Conservation (phyloP, 768 basidiomycete genomes). For the Porphyrellus cyaneotinctus region DNA sequence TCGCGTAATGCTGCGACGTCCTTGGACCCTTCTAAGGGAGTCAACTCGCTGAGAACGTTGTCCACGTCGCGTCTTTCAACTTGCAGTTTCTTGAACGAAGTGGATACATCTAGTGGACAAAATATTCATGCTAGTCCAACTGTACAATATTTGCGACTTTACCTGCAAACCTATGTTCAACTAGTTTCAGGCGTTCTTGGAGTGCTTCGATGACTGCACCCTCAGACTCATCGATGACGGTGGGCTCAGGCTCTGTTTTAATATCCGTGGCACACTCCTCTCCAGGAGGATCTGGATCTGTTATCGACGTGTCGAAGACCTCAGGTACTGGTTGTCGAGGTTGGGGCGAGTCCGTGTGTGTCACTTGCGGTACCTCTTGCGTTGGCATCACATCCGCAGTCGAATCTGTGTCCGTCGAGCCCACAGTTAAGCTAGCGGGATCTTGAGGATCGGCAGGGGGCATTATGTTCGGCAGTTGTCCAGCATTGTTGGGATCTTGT, state of each 20-base stretch:
- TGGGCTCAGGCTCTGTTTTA: not conserved
- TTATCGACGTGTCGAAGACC: not conserved
- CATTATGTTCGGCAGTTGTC: not conserved
- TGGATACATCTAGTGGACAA: constrained; percentile 60
- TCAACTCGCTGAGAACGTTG: constrained; percentile 60
- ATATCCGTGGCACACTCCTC: not conserved
- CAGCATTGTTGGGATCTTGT: not conserved
- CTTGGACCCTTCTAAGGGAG: constrained; percentile 61
- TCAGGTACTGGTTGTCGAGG: not conserved
- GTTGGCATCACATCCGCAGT: not conserved
- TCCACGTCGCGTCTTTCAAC: constrained; percentile 70
- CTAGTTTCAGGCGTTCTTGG: constrained; percentile 60
- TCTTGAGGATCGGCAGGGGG: not conserved
- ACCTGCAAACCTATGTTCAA: constrained; percentile 80
- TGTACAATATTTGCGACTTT: constrained; percentile 8
- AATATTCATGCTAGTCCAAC: constrained; percentile 1
- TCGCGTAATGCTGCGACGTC: constrained; percentile 68
- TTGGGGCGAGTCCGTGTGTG: not conserved
- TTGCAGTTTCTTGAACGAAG: constrained; percentile 72
- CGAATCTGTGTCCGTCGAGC: not conserved
- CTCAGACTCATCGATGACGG: not conserved
- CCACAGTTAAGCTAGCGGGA: not conserved
- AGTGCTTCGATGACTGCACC: constrained; percentile 49
- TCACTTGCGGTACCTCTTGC: not conserved
- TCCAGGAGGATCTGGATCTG: not conserved